phyloP scores from a whole-genome alignment of 768 basidiomycete genomes.

The Suillus cothurnatus region DNA sequence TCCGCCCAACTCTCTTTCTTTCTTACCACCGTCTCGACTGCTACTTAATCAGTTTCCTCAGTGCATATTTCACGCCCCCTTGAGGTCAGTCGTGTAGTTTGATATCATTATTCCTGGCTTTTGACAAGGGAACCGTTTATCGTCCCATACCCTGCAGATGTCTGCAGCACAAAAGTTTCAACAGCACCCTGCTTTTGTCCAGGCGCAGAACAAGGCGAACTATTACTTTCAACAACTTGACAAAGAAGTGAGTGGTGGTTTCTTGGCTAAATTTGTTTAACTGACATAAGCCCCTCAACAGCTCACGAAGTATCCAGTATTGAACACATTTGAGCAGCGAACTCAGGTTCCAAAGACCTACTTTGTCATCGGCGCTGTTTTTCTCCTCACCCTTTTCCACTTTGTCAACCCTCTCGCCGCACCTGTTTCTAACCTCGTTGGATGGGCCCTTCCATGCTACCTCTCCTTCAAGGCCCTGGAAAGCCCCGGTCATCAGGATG shows the following conservation, averaged over 20 bases:
- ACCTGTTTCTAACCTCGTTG: conserved; percentile 92
- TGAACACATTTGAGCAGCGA: conserved; percentile 83
- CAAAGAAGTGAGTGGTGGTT: conserved; percentile 75
- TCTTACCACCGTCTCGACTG: conserved; percentile 23
- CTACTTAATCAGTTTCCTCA: conserved; percentile 6
- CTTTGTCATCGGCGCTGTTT: conserved; percentile 71
- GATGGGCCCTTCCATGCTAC: conserved; percentile 93
- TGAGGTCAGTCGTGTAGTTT: conserved; percentile 13
- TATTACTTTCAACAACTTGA: conserved; percentile 90
- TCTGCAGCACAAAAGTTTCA: conserved; percentile 82
- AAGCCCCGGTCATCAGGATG: conserved; percentile 76
- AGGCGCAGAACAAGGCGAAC: conserved; percentile 80
- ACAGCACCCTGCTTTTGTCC: conserved; percentile 84
- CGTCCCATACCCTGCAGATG: conserved; percentile 47
- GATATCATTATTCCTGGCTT: conserved; percentile 5
- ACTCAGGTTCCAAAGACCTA: conserved; percentile 95
- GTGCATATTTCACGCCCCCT: conserved; percentile 17
- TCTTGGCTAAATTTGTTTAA: not conserved
- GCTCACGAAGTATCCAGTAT: conserved; percentile 85
- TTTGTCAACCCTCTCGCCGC: conserved; percentile 89
- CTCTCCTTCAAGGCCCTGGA: conserved; percentile 96
- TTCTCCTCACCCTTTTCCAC: conserved; percentile 73
- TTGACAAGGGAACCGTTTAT: conserved; percentile 14
- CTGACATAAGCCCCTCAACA: conserved; percentile 30
- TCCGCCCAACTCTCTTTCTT: conserved; percentile 22